A percentile compares a stretch with the other conserved stretches of the same genome.
phyloP scores from a whole-genome alignment of 2,329 filamentous ascomycete species.

The Aspergillus uvarum region DNA sequence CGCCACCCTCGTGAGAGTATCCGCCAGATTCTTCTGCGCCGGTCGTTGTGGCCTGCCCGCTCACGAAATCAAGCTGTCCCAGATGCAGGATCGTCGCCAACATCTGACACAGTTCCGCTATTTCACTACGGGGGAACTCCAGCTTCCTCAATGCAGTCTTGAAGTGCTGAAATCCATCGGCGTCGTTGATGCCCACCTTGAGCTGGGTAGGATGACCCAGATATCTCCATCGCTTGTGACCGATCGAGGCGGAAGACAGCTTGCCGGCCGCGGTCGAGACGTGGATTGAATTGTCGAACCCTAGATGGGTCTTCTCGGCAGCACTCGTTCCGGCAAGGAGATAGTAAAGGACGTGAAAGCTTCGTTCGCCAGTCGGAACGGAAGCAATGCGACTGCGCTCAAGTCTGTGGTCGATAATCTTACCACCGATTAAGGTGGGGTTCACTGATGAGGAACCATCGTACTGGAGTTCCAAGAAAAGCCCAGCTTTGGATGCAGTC shows the following conservation, averaged over 20 bases:
- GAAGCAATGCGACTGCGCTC: constrained; percentile 88
- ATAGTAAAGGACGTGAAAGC: constrained; percentile 96
- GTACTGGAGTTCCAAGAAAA: constrained; percentile 96
- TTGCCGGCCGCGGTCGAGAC: constrained; percentile 46
- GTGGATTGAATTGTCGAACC: constrained; percentile 54
- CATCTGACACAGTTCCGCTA: constrained; percentile 95
- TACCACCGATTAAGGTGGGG: constrained; percentile 87
- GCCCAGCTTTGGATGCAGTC: constrained; percentile 89
- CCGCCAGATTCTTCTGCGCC: constrained; percentile 89
- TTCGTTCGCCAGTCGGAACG: constrained; percentile 92
- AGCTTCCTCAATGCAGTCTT: constrained; percentile 92
- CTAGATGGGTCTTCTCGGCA: constrained; percentile 84
- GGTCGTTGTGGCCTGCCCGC: constrained; percentile 72
- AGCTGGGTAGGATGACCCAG: constrained; percentile 94
- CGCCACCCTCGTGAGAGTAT: constrained; percentile 91
- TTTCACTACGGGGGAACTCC: constrained; percentile 88
- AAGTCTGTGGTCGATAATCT: constrained; percentile 87
- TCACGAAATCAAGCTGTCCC: constrained; percentile 92
- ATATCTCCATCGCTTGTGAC: constrained; percentile 90
- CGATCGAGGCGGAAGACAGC: constrained; percentile 53
- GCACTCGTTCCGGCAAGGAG: constrained; percentile 86
- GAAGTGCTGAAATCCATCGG: constrained; percentile 94
- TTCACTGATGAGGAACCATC: constrained; percentile 82
- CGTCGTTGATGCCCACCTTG: constrained; percentile 94
- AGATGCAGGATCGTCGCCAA: constrained; percentile 94